Evolutionary conservation across 1,284 basidiomycete genomes (phyloP), one percentile per base, ranked within the genome.

Genomic region (Cutaneotrichosporon mucoides): DNA sequence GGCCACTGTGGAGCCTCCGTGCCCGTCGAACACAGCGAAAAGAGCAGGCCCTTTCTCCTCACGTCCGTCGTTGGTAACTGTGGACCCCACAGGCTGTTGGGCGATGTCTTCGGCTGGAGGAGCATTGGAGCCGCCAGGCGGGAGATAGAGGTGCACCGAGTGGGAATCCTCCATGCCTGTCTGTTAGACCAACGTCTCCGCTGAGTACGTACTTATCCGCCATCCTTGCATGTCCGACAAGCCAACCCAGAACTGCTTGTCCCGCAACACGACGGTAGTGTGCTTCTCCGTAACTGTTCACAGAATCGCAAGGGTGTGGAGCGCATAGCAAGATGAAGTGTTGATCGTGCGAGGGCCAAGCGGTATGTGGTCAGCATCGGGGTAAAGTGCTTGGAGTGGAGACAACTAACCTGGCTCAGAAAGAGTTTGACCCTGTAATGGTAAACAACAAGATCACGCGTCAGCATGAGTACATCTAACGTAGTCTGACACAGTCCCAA

Each of bases 201-300:
- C 36, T 53, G n/a, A 1, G n/a, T 53, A 6, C 83, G 93, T 79
- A 97, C 95, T 88, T 80, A 98, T 90, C 79, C 96, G 84, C 96
- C 96, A 99, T 68, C 96, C 96, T 80, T 99, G 96, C 96, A 99
- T 99, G 81, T 98, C 94, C 46, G 90, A 88, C 52, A 97, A 83
- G 9, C 85, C 89, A 77, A 88, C 98, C 63, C 85, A 79, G 76
- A 88, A 89, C 63, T 86, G 85, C 65, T 84, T 85, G 84, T 66
- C 71, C 45, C 95, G 87, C 69, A 83, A 83, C 59, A 92, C 93
- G 40, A 83, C 79, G 66, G 88, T 85, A 37, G 90, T 88, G 75
- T 84, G 85, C 84, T 97, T 99, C 67, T 87, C 85, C 60, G 88
- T 92, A 49, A 89, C 75, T 75, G 63, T 55, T 37, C n/a, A 48